phyloP scores from a whole-genome alignment of 176 grass and related monocot genomes.

The Puccinellia tenuiflora region DNA sequence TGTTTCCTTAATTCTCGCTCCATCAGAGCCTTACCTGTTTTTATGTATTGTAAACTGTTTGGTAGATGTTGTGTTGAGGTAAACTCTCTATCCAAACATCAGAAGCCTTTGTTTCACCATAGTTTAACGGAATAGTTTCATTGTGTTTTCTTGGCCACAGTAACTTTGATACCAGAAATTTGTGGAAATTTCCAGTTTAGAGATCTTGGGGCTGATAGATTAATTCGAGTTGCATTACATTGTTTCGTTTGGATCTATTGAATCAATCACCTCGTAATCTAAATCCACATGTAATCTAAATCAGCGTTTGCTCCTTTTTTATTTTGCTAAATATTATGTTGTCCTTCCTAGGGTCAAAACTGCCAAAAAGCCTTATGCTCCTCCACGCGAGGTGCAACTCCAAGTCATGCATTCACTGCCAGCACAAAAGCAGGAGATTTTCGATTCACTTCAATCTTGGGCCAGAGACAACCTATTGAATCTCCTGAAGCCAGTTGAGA shows the following conservation, averaged over 20 bases:
- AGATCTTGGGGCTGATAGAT: neutral
- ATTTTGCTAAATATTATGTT: conserved; percentile 21
- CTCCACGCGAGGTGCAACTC: conserved; percentile 48
- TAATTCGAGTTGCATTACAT: neutral
- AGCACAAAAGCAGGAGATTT: conserved; percentile 47
- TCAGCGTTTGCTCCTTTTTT: neutral
- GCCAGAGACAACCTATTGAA: conserved; percentile 51
- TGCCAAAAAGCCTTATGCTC: conserved; percentile 46
- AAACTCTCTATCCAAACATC: conserved; percentile 3
- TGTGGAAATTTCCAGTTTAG: neutral
- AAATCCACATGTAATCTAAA: too few relatives aligned
- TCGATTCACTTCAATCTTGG: conserved; percentile 62
- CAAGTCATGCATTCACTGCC: conserved; percentile 62
- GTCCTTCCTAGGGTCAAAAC: conserved; percentile 42
- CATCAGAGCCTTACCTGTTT: neutral
- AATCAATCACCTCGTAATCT: neutral
- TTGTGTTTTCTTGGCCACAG: neutral
- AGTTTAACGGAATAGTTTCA: neutral
- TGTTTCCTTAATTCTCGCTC: neutral
- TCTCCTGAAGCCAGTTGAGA: conserved; percentile 65
- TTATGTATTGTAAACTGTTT: neutral
- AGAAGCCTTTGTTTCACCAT: conserved; percentile 16
- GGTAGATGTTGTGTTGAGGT: neutral
- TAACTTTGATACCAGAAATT: neutral
- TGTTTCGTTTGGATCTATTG: neutral